Conservation (phyloP, 208 protist genomes). For the Acanthamoeba triangularis region DNA sequence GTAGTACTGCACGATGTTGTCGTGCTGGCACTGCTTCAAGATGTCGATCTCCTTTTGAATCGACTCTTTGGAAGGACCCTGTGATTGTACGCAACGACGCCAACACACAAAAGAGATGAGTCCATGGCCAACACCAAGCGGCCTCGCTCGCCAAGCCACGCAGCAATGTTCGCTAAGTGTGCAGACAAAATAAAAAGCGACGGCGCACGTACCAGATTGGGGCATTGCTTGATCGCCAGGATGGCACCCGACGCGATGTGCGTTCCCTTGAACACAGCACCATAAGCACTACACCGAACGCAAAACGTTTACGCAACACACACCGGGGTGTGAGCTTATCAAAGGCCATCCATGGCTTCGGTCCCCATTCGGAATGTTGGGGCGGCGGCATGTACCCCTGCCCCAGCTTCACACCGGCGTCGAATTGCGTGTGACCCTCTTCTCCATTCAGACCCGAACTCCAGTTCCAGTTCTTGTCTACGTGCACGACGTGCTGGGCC, state of each 20-base stretch:
- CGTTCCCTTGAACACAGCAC: conserved; percentile 46
- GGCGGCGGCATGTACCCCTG: not conserved
- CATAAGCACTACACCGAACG: conserved; percentile 12
- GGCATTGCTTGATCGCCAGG: conserved; percentile 52
- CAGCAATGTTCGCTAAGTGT: too few species aligned
- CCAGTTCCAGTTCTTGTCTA: conserved; percentile 49
- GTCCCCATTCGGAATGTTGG: not conserved
- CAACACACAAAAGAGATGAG: too few species aligned
- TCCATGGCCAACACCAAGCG: too few species aligned
- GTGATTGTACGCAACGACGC: too few species aligned
- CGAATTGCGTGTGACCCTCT: conserved; percentile 50
- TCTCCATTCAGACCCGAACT: conserved; percentile 24
- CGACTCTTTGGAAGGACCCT: conserved; percentile 45
- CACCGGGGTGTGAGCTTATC: too few species aligned
- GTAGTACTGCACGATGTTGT: conserved; percentile 73
- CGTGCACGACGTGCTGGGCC: conserved; percentile 33
- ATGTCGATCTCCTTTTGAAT: conserved; percentile 68
- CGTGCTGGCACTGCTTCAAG: conserved; percentile 44
- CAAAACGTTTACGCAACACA: too few species aligned
- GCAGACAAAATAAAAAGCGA: not conserved
- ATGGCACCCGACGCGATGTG: conserved; percentile 46
- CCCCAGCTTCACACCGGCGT: conserved; percentile 26
- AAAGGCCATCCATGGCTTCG: too few species aligned
- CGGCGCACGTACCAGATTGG: not conserved
- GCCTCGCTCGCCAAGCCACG: too few species aligned